These are phyloP conservation scores for Colletotrichum salicis DNA, from an alignment of 2,329 filamentous ascomycete species.

Conservation along the genomic window DNA sequence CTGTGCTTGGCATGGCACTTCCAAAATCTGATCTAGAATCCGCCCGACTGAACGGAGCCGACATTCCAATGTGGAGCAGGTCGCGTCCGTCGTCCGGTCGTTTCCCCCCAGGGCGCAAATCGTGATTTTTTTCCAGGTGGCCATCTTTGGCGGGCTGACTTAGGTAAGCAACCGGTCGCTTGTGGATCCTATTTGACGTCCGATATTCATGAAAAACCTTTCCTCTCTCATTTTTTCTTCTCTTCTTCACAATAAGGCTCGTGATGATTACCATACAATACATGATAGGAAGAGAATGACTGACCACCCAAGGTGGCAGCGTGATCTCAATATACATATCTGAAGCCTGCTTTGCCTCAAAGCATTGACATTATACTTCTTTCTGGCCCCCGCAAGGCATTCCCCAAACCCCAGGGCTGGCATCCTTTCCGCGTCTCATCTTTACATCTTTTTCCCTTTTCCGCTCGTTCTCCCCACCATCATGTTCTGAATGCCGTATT, in stretches of 20 bases:
- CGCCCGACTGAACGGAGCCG: constrained; percentile 12
- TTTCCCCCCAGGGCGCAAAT: not conserved
- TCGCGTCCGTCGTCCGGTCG: constrained; percentile 3
- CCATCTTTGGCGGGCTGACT: not conserved
- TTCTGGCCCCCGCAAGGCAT: constrained; percentile 4
- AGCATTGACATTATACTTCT: constrained; percentile 10
- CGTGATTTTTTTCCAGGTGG: not conserved
- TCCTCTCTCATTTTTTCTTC: constrained; percentile 42
- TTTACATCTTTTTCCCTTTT: constrained; percentile 23
- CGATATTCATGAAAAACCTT: constrained; percentile 35
- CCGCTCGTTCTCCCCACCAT: not conserved
- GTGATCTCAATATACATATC: constrained; percentile 71
- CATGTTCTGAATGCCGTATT: not conserved
- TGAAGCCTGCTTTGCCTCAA: constrained; percentile 59
- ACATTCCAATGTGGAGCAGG: constrained; percentile 12
- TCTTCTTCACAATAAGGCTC: constrained; percentile 57
- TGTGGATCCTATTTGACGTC: constrained; percentile 32
- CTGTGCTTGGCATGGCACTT: constrained; percentile 18
- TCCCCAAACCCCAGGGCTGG: not conserved
- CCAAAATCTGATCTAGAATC: constrained; percentile 4
- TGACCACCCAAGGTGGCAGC: constrained; percentile 58
- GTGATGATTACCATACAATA: constrained; percentile 69
- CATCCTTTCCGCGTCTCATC: constrained; percentile 27
- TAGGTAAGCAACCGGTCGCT: constrained; percentile 21
- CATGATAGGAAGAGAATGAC: constrained; percentile 79